Percentiles rank a stretch among this genome's conserved stretches.
Evolutionary conservation across 768 basidiomycete genomes (phyloP).

Genomic region (Daedaleopsis nitida): DNA sequence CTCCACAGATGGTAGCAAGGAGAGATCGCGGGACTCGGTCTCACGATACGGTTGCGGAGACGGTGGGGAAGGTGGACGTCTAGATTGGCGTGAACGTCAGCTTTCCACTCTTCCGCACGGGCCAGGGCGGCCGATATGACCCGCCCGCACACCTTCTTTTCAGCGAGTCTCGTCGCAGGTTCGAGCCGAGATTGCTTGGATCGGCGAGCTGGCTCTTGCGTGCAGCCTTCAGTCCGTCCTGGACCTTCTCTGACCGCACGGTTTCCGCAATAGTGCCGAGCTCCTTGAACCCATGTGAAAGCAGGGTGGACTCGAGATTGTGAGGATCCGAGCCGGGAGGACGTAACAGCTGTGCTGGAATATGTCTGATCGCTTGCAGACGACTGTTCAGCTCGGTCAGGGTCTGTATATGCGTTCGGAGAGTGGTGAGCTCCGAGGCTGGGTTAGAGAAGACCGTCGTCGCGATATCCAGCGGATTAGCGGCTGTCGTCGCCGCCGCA

Average conservation of each 20-base stretch:
- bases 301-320: constrained; percentile 23
- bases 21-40: constrained; percentile 39
- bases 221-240: constrained; percentile 59
- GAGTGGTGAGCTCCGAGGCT: constrained; percentile 13
- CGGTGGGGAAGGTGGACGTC: constrained; percentile 55
- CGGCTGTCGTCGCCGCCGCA: background rate
- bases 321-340: constrained; percentile 34
- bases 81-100: constrained; percentile 11
- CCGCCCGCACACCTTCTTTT: constrained; percentile 54
- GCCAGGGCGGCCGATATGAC: background rate
- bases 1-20: constrained; percentile 46
- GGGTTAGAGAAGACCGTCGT: background rate
- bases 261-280: constrained; percentile 50
- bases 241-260: constrained; percentile 52
- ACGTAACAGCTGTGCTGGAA: constrained; percentile 48
- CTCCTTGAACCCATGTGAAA: constrained; percentile 43
- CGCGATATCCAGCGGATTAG: background rate
- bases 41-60: constrained; percentile 62
- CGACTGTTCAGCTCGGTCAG: constrained; percentile 49
- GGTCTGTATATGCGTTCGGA: constrained; percentile 42
- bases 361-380: constrained; percentile 46
- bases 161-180: constrained; percentile 49
- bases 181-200: constrained; percentile 46
- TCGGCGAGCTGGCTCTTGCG: constrained; percentile 57
- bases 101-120: background rate